A percentile compares a stretch with the other conserved stretches of the same genome.
phyloP scores from a whole-genome alignment of 139 green algal species.

The Pseudopediastrum boryanum region DNA sequence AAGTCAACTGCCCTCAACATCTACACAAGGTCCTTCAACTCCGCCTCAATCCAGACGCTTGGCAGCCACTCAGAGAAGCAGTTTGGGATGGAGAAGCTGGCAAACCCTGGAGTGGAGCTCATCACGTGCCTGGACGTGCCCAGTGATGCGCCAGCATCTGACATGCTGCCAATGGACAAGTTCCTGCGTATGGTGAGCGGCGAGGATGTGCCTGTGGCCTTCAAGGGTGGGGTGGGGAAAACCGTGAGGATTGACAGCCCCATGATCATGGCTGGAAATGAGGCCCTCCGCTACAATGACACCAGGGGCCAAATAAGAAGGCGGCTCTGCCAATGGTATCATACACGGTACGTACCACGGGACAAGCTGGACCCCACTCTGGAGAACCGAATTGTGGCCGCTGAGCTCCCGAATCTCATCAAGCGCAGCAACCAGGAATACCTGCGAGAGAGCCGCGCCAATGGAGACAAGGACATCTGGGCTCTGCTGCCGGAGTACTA shows the following conservation, averaged over 20 bases:
- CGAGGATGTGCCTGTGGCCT: slow-evolving; percentile 2
- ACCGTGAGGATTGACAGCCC: background rate
- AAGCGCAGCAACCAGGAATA: background rate
- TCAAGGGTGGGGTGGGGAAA: background rate
- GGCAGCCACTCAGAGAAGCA: background rate
- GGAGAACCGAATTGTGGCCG: background rate
- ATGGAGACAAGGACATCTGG: background rate
- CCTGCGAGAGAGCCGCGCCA: no score
- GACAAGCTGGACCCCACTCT: slow-evolving; percentile 17
- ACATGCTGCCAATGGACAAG: background rate
- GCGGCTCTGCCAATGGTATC: background rate
- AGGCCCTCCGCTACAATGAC: slow-evolving; percentile 21
- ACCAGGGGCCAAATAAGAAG: background rate
- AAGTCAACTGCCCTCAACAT: slow-evolving; percentile 13
- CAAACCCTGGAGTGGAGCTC: background rate
- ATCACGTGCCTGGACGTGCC: background rate
- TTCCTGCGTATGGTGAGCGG: slow-evolving; percentile 9
- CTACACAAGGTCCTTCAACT: background rate
- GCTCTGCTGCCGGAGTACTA: background rate
- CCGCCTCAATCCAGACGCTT: background rate
- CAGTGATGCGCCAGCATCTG: background rate
- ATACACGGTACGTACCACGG: background rate
- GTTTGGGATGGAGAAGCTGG: slow-evolving; percentile 3
- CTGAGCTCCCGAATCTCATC: slow-evolving; percentile 24
- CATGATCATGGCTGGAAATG: slow-evolving; percentile 13